Evolutionary conservation across 2,329 filamentous ascomycete species (phyloP), one percentile per base, ranked within the genome.

Genomic region (Alternaria longipes): DNA sequence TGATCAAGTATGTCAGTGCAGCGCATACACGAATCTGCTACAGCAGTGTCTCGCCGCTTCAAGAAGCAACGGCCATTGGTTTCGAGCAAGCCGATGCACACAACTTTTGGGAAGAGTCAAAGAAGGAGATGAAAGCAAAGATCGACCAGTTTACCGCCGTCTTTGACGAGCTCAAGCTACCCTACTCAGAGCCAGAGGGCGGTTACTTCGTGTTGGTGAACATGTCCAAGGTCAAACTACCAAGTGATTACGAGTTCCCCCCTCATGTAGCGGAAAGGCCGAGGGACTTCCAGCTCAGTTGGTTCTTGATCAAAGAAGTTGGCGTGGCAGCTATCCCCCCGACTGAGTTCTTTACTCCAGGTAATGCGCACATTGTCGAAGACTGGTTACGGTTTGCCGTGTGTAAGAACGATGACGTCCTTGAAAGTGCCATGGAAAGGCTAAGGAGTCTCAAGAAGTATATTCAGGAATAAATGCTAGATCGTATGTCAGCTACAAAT

Each of bases 181-280:
- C 83, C 2, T 97, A 94, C 82, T 94, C 92, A 1, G 91, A 97
- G 61, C 95, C 95, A 5, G 94, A 99, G 79, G 95, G 95, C 54
- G 95, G 95, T 20, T 99, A 99, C 83, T 99, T 99, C 76, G 92
- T 99, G 40, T 87, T 99, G 54, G 95, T 92, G 66, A 99, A 99
- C 82, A 90, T 98, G 85, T 84, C 87, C 59, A 94, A 94, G 76
- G 92, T 99, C 59, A 88, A 91, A 76, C 78, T 99, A 5, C 95
- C 95, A 0, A 85, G 85, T 5, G 89, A 89, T 76, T 99, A 98
- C 78, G 87, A 90, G 0, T 98, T 98, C 84, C 95, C 95, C 28
- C 84, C 90, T 1, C 93, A 97, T 75, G 94, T 99, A 36, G 92
- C 91, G 14, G 89, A 85, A 73, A 87, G 95, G 2, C 93, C 95